Conservation (phyloP, 1,284 basidiomycete genomes). For the Trichosporon coremiiforme region DNA sequence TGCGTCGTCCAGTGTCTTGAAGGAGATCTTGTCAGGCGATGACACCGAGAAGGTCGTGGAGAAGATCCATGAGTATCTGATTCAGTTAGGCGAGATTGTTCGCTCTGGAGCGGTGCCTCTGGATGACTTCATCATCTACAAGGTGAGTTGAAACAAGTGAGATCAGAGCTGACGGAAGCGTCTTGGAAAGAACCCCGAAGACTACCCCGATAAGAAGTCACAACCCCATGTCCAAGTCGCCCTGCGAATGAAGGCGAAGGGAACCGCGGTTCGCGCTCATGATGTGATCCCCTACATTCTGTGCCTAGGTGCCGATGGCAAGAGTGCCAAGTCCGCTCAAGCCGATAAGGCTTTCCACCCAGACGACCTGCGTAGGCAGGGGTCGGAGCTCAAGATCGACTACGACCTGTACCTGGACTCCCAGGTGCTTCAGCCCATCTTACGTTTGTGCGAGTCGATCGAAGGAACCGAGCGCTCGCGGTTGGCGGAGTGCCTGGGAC, state of each 20-base stretch:
- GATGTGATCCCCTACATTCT: constrained; percentile 98
- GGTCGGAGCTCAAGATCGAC: constrained; percentile 65
- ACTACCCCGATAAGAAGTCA: constrained; percentile 91
- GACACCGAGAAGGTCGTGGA: constrained; percentile 86
- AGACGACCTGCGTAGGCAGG: constrained; percentile 79
- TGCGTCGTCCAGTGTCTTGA: constrained; percentile 84
- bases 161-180: constrained; percentile 61
- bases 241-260: constrained; percentile 82
- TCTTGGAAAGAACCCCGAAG: constrained; percentile 89
- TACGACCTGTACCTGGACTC: constrained; percentile 89
- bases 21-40: constrained; percentile 88
- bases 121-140: constrained; percentile 93
- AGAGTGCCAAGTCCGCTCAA: constrained; percentile 72
- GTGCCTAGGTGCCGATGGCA: constrained; percentile 76
- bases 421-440: constrained; percentile 91
- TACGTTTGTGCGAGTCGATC: constrained; percentile 93
- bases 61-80: constrained; percentile 89
- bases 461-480: constrained; percentile 91
- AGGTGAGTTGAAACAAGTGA: constrained; percentile 60
- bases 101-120: constrained; percentile 74
- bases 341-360: constrained; percentile 92
- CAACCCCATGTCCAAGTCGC: constrained; percentile 98
- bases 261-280: constrained; percentile 75
- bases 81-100: constrained; percentile 72
- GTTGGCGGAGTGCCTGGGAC: constrained; percentile 92